Conservation (phyloP, 257 asterid genomes). For the Solanum okadae region DNA sequence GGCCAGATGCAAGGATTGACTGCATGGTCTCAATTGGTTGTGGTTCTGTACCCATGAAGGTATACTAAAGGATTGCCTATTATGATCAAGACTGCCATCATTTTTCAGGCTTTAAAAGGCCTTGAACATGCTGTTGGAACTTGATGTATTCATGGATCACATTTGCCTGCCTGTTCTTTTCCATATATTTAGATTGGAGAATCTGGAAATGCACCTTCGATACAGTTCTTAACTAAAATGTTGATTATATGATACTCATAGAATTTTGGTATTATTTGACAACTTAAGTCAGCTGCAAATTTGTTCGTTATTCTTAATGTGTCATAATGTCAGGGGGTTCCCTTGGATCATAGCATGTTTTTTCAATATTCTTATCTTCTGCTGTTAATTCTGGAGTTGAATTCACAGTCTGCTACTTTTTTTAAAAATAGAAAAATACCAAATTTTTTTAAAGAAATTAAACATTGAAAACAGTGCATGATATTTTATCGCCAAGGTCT, state of each 20-base stretch:
- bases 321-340: not conserved
- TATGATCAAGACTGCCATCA: not conserved
- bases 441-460: not conserved
- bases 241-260: not conserved
- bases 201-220: not conserved
- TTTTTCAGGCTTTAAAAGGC: not conserved
- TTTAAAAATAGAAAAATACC: not conserved
- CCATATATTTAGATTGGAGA: not conserved
- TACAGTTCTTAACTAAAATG: not conserved
- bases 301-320: not conserved
- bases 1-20: constrained; percentile 96
- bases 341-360: not conserved
- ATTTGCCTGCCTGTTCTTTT: not conserved
- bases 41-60: constrained; percentile 96
- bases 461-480: not conserved
- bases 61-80: constrained; percentile 7
- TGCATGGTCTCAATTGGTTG: constrained; percentile 96
- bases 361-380: not conserved
- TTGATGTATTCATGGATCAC: not conserved
- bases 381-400: not conserved
- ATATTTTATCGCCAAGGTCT: not conserved
- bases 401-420: not conserved
- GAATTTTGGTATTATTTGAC: not conserved
- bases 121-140: not conserved
- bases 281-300: not conserved